These are phyloP conservation scores for Thelonectria blattea DNA, from an alignment of 2,329 filamentous ascomycete genomes.

Conservation along the genomic window DNA sequence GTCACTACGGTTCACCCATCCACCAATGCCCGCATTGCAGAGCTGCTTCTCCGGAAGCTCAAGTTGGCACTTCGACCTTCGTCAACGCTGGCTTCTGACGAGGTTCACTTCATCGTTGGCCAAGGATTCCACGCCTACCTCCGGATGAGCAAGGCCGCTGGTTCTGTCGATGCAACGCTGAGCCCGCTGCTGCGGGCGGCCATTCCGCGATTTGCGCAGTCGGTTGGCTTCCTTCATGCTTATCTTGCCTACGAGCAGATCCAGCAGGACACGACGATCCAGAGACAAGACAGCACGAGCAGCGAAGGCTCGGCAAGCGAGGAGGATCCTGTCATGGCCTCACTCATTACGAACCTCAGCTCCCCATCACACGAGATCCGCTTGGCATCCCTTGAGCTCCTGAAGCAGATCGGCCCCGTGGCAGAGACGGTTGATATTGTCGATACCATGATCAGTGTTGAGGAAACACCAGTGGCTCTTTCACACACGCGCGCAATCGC, in stretches of 20 bases:
- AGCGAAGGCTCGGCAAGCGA: slow-evolving; percentile 53
- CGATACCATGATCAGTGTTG: slow-evolving; percentile 74
- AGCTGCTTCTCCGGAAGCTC: slow-evolving; percentile 69
- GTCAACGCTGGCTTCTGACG: slow-evolving; percentile 63
- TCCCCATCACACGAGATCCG: slow-evolving; percentile 78
- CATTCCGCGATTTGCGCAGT: slow-evolving; percentile 69
- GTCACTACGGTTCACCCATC: slow-evolving; percentile 69
- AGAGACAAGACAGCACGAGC: slow-evolving; percentile 43
- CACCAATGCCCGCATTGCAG: slow-evolving; percentile 69
- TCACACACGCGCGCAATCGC: slow-evolving; percentile 78
- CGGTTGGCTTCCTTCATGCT: slow-evolving; percentile 69
- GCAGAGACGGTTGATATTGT: slow-evolving; percentile 37
- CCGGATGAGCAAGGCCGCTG: slow-evolving; percentile 65
- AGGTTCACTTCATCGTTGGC: slow-evolving; percentile 75
- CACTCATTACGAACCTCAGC: slow-evolving; percentile 75
- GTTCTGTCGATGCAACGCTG: slow-evolving; percentile 64
- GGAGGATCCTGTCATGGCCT: slow-evolving; percentile 65
- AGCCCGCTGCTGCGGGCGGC: slow-evolving; percentile 70
- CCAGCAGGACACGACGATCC: slow-evolving; percentile 24
- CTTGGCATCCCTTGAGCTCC: slow-evolving; percentile 72
- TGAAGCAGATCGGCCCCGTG: slow-evolving; percentile 61
- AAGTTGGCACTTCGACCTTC: slow-evolving; percentile 69
- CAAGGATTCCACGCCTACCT: slow-evolving; percentile 78
- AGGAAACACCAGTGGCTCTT: slow-evolving; percentile 78
- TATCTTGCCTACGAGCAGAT: slow-evolving; percentile 61